These are phyloP conservation scores for Euptelea pleiosperma DNA, from an alignment of 164 flowering plant genomes.

Conservation along the genomic window DNA sequence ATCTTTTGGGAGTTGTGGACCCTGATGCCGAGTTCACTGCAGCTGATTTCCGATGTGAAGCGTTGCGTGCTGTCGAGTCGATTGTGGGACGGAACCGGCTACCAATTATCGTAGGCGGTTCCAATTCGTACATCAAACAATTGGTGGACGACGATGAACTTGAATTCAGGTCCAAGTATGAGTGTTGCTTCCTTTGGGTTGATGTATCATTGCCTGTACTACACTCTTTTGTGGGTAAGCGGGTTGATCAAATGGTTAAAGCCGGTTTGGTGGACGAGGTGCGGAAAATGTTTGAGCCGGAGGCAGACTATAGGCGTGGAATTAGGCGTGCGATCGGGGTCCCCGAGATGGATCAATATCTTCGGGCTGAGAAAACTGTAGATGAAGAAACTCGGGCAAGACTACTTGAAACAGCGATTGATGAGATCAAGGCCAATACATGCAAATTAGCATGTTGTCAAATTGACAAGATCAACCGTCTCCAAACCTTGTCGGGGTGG, in stretches of 20 bases:
- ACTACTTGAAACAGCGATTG: constrained; percentile 40
- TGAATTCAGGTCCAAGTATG: constrained; percentile 42
- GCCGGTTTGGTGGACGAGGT: constrained; percentile 61
- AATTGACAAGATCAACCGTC: constrained; percentile 51
- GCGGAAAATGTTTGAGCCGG: constrained; percentile 36
- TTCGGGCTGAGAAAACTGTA: constrained; percentile 23
- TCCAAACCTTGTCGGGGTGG: constrained; percentile 40
- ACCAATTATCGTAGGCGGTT: constrained; percentile 88
- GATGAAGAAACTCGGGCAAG: constrained; percentile 18
- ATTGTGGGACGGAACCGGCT: constrained; percentile 37
- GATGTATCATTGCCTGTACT: constrained; percentile 59
- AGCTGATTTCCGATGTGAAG: constrained; percentile 42
- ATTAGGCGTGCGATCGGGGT: constrained; percentile 73
- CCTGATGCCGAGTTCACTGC: constrained; percentile 50
- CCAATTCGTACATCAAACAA: constrained; percentile 67
- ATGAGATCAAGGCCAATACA: constrained; percentile 53
- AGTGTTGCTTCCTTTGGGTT: constrained; percentile 78
- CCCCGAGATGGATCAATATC: constrained; percentile 52
- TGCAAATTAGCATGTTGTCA: constrained; percentile 50
- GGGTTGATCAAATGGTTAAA: constrained; percentile 70
- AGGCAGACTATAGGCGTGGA: constrained; percentile 50
- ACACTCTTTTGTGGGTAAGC: constrained; percentile 35
- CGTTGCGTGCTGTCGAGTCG: constrained; percentile 33
- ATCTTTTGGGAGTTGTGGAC: constrained; percentile 52
- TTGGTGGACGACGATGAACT: constrained; percentile 39